A percentile compares a stretch with the other conserved stretches of the same genome.
Conservation (phyloP, 202 grass and related monocot species). For the Cymbopogon flexuosus region DNA sequence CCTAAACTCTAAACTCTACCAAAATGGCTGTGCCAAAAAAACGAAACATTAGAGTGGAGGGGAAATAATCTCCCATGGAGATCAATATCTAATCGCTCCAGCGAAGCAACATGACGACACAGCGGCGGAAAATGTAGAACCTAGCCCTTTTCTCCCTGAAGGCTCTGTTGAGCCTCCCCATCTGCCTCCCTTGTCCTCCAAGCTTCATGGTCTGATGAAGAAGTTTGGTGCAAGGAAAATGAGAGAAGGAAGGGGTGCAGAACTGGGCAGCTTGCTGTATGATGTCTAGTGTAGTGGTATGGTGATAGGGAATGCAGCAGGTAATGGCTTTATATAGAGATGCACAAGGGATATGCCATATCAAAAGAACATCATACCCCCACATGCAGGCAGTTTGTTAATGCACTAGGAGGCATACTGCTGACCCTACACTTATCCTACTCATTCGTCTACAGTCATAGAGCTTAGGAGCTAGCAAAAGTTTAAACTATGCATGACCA, state of each 20-base stretch:
- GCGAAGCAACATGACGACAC: slow-evolving; percentile 54
- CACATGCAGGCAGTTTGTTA: slow-evolving; percentile 49
- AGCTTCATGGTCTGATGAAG: slow-evolving; percentile 43
- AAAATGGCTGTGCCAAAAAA: slow-evolving; percentile 33
- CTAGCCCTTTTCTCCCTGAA: slow-evolving; percentile 56
- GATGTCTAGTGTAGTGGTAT: slow-evolving; percentile 24
- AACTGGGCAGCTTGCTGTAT: slow-evolving; percentile 14
- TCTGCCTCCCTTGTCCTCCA: slow-evolving; percentile 43
- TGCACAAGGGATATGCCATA: slow-evolving; percentile 35
- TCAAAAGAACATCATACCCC: slow-evolving; percentile 51
- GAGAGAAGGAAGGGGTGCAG: slow-evolving; percentile 4
- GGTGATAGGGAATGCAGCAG: slow-evolving; percentile 7
- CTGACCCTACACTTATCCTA: slow-evolving; percentile 48
- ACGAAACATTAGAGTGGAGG: not conserved
- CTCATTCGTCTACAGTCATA: slow-evolving; percentile 26
- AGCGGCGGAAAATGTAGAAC: slow-evolving; percentile 61
- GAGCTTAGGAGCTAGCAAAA: slow-evolving; percentile 56
- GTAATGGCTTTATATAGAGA: slow-evolving; percentile 50
- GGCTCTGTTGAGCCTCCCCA: slow-evolving; percentile 53
- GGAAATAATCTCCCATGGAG: slow-evolving; percentile 16
- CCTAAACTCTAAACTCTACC: slow-evolving; percentile 31
- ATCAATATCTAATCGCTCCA: slow-evolving; percentile 48
- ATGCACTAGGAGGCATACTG: slow-evolving; percentile 47
- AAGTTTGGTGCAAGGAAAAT: slow-evolving; percentile 24
- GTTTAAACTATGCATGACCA: slow-evolving; percentile 38